phyloP scores from a whole-genome alignment of 2,329 filamentous ascomycete species.

The Xylariaceae sp. region DNA sequence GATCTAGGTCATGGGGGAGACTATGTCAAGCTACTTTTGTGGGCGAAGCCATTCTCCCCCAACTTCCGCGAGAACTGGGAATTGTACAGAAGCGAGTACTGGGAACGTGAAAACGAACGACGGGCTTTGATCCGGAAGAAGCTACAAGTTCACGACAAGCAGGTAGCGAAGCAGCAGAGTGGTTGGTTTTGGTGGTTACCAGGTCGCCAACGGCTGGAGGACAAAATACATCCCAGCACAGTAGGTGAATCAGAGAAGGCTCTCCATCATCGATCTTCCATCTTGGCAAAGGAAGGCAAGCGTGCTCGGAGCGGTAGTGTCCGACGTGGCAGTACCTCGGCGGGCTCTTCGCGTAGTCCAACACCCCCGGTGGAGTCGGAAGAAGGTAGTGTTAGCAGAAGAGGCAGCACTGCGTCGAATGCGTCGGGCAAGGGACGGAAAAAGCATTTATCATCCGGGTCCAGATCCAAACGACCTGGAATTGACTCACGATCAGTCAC shows the following conservation, averaged over 20 bases:
- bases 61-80: constrained; percentile 98
- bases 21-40: constrained; percentile 81
- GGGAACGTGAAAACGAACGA: constrained; percentile 93
- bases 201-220: constrained; percentile 52
- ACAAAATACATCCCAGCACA: constrained; percentile 15
- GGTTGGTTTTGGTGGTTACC: constrained; percentile 86
- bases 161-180: constrained; percentile 63
- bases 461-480: constrained; percentile 39
- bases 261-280: constrained; percentile 36
- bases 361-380: constrained; percentile 46
- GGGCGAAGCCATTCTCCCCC: constrained; percentile 92
- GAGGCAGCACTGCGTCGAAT: constrained; percentile 43
- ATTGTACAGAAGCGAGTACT: constrained; percentile 87
- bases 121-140: constrained; percentile 68
- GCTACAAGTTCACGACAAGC: constrained; percentile 63
- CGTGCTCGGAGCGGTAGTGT: constrained; percentile 48
- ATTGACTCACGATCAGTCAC: constrained; percentile 50
- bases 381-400: constrained; percentile 33
- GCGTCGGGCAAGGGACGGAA: constrained; percentile 48
- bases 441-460: constrained; percentile 39
- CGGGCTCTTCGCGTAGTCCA: constrained; percentile 45
- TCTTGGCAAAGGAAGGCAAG: constrained; percentile 42
- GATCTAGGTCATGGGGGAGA: constrained; percentile 88
- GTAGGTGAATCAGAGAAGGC: constrained; percentile 30
- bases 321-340: constrained; percentile 46